Evolutionary conservation across 2,329 filamentous ascomycete genomes (phyloP), one percentile per base, ranked within the genome.

Genomic region (Exophiala oligosperma): DNA sequence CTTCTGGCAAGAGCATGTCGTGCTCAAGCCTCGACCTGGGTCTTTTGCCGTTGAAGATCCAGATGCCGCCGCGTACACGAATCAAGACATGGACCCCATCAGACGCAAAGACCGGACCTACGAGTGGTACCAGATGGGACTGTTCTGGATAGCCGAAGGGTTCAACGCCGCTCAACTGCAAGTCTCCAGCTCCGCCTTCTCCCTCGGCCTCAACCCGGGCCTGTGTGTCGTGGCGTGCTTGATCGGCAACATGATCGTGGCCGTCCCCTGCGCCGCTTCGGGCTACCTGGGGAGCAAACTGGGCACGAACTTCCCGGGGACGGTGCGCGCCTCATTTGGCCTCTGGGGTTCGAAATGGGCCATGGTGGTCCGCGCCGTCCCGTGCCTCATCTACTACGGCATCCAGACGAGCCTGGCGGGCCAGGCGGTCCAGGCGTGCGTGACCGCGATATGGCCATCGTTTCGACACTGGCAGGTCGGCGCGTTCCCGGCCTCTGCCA

Each of bases 381-480:
- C 56, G 11, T 58, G 56, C 23, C 26, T 58, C 37, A 54, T 58
- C 28, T 58, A 54, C 35, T 54, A 58, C 32, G 50, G 50, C 11
- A 58, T 58, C 38, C 50, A 54, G n/a, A 43, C 35, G 29, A 54
- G 50, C 48, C 56, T 58, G 23, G 56, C 56, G 24, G 56, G 50
- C 4, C 50, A 54, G 50, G 50, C 56, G 8, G 70, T 72, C 40
- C 68, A 71, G 61, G 70, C 67, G 2, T 70, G 69, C 55, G 68
- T 73, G 29, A 62, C 66, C 1, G 70, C 73, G 8, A 75, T 77
- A 61, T 79, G 76, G 75, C 76, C 76, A 4, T 74, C 72, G 21
- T 80, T 76, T 56, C 65, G 71, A 9, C 17, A 79, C 75, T 52
- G 85, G 9, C 73, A 76, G 0, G 74, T 59, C 71, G 86, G 86